Evolutionary conservation across 805 yeast species (phyloP), one percentile per base, ranked within the genome.

Genomic region (Suhomyces vadensis): DNA sequence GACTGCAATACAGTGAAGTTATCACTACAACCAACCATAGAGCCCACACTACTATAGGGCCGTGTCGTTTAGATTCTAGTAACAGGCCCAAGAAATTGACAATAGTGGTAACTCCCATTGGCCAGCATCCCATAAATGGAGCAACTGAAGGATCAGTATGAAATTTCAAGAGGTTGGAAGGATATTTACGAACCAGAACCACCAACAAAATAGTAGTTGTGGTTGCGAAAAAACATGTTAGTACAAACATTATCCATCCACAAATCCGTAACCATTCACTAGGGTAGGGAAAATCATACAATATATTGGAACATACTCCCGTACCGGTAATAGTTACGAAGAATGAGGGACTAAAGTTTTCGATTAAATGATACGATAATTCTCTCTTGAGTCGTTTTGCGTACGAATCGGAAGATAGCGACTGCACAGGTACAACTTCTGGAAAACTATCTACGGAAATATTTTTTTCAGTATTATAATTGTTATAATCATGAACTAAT

Each of bases 311-410:
- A 1, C 87, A 68, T 31, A 89, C 86, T 1, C 96, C 96, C 2
- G 84, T 77, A 1, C 95, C 96, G 96, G 90, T 90, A 13, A 82
- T 77, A 39, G 81, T 71, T 20, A 85, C 83, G 64, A 83, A 88
- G 74, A 82, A 83, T 6, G 72, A 71, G 1, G 88, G 86, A 7
- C 58, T 36, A 45, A 67, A 69, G 17, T 57, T 57, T 17, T 47
- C 38, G 17, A 64, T 42, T 17, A 65, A 50, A 25, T 39, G 25
- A n/a, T n/a, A n/a, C n/a, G n/a, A n/a, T n/a, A n/a, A n/a, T n/a
- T n/a, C n/a, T n/a, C n/a, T n/a, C n/a, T n/a, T n/a, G n/a, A n/a
- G n/a, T n/a, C n/a, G n/a, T n/a, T n/a, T n/a, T n/a, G n/a, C n/a
- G n/a, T n/a, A n/a, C n/a, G n/a, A n/a, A n/a, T n/a, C n/a, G n/a